Percentiles rank a stretch among this genome's conserved stretches.
Conservation (phyloP, 2,329 filamentous ascomycete species). For the Endoconidiophora laricicola region DNA sequence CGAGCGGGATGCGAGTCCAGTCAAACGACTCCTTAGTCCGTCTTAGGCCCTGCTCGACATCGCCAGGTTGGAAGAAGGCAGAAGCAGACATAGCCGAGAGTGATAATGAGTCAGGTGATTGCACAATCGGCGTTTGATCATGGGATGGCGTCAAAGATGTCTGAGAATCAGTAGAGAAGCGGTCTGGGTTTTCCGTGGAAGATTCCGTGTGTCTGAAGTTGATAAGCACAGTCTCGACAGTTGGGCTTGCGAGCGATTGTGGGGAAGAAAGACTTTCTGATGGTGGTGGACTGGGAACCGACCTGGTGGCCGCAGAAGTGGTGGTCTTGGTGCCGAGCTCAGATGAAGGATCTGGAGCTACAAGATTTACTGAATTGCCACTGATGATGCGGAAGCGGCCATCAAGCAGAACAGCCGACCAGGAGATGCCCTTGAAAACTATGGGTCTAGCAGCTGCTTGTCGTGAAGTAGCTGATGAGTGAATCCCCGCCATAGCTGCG, state of each 20-base stretch:
- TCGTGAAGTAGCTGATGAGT: not conserved
- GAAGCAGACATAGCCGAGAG: too few relatives aligned
- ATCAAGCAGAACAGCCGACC: conserved; percentile 55
- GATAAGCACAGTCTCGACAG: too few relatives aligned
- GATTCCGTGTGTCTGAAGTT: too few relatives aligned
- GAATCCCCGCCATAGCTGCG: not conserved
- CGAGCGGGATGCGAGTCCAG: conserved; percentile 58
- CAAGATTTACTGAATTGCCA: conserved; percentile 23
- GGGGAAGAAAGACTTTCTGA: not conserved
- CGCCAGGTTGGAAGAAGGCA: too few relatives aligned
- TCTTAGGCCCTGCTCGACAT: too few relatives aligned
- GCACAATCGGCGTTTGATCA: too few relatives aligned
- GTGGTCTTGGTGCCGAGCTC: too few relatives aligned
- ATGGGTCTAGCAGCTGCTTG: conserved; percentile 29
- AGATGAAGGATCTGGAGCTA: conserved; percentile 15
- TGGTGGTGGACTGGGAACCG: not conserved
- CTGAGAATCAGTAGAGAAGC: too few relatives aligned
- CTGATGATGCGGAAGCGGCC: conserved; percentile 53
- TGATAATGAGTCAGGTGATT: too few relatives aligned
- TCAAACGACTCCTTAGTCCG: conserved; percentile 37
- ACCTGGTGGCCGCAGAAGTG: too few relatives aligned
- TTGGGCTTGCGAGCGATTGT: not conserved
- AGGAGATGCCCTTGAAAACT: conserved; percentile 46
- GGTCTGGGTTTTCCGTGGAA: too few relatives aligned
- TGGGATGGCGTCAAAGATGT: too few relatives aligned